Evolutionary conservation across 768 basidiomycete species (phyloP).

Genomic region (Boletus sensibilis): DNA sequence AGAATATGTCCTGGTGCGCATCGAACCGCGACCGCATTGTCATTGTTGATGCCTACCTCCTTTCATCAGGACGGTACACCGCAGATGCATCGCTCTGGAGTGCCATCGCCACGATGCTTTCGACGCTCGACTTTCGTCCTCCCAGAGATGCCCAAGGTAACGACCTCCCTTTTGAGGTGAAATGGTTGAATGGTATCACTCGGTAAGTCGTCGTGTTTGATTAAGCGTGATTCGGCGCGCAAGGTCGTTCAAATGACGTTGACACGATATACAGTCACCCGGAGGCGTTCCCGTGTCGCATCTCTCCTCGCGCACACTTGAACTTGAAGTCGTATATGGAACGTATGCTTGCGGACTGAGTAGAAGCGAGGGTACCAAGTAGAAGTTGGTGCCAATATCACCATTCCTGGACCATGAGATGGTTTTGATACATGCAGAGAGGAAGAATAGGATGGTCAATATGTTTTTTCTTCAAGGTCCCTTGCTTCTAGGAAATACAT

Average conservation of each 20-base stretch:
- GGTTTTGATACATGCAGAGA: not conserved
- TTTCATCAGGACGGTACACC: not conserved
- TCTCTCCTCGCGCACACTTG: slow-evolving; percentile 1
- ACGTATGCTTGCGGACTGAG: not conserved
- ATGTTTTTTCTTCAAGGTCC: not conserved
- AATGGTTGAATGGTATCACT: slow-evolving; percentile 2
- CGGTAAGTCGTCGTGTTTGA: not conserved
- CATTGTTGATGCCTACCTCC: not conserved
- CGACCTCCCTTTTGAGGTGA: not conserved
- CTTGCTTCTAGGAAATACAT: not conserved
- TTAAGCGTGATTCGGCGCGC: not conserved
- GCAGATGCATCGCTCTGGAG: slow-evolving; percentile 8
- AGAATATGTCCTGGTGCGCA: not conserved
- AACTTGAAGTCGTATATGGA: not conserved
- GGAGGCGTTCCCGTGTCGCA: slow-evolving; percentile 1
- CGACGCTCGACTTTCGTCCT: slow-evolving; percentile 6
- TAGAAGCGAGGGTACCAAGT: not conserved
- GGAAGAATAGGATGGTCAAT: not conserved
- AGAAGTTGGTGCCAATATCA: no score
- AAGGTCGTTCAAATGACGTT: no score
- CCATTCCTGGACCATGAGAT: not conserved
- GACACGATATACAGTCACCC: slow-evolving; percentile 2
- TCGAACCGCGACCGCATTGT: not conserved
- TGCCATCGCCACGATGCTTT: slow-evolving; percentile 11
- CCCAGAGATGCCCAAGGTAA: not conserved